Percentiles rank a stretch among this genome's conserved stretches.
Evolutionary conservation across 2,329 filamentous ascomycete genomes (phyloP).

Genomic region (Phoma herbarum): DNA sequence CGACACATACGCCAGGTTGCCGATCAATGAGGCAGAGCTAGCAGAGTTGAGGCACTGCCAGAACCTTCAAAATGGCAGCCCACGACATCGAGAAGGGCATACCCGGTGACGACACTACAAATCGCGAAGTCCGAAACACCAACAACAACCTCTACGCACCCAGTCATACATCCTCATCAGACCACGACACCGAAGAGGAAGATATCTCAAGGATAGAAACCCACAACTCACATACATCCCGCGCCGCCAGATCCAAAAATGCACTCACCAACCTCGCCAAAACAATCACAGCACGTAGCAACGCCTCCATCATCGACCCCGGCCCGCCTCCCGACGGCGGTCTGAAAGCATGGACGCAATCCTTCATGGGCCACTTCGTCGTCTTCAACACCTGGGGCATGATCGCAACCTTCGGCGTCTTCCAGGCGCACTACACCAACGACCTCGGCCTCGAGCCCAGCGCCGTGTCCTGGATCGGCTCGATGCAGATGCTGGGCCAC

Average conservation of each 20-base stretch:
- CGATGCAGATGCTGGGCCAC: slow-evolving; percentile 60
- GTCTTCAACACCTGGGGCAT: slow-evolving; percentile 51
- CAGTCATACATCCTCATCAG: slow-evolving; percentile 12
- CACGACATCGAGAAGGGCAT: slow-evolving; percentile 31
- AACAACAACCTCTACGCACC: slow-evolving; percentile 20
- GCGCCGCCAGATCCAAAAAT: slow-evolving; percentile 21
- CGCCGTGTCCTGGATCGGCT: slow-evolving; percentile 64
- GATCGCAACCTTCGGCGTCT: slow-evolving; percentile 50
- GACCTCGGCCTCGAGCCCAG: slow-evolving; percentile 44
- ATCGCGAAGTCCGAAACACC: slow-evolving; percentile 4
- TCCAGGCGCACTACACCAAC: slow-evolving; percentile 48
- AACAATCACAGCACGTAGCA: slow-evolving; percentile 43
- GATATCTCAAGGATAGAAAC: slow-evolving; percentile 29
- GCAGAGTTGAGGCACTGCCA: background rate
- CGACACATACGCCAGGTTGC: background rate
- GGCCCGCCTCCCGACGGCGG: slow-evolving; percentile 52
- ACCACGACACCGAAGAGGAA: slow-evolving; percentile 8
- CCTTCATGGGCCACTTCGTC: slow-evolving; percentile 49
- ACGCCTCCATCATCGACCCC: slow-evolving; percentile 45
- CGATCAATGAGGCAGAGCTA: slow-evolving; percentile 1
- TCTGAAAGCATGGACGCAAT: slow-evolving; percentile 50
- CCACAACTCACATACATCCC: slow-evolving; percentile 20
- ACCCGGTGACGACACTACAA: slow-evolving; percentile 5
- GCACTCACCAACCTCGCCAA: slow-evolving; percentile 33
- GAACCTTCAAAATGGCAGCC: slow-evolving; percentile 10